Evolutionary conservation across 192 early-diverging fungal species (phyloP).

Genomic region (Coemansia sp.): DNA sequence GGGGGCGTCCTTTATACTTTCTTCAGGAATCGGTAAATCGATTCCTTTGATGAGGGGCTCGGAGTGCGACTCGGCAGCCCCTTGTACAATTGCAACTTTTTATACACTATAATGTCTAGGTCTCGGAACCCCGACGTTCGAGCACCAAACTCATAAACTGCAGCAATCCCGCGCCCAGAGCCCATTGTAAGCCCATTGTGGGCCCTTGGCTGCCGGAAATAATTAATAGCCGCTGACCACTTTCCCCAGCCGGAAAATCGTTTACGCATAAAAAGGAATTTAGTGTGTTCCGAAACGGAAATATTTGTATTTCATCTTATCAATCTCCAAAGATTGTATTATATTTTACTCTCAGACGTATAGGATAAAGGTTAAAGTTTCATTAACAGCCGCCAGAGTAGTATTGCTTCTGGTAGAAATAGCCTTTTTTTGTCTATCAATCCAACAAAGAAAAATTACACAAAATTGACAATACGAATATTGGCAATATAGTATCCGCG

Average conservation of each 20-base stretch:
- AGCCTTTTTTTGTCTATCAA: too few relatives aligned
- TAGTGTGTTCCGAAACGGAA: neutral
- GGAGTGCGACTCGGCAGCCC: too few relatives aligned
- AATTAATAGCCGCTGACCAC: neutral
- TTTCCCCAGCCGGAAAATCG: slow-evolving; percentile 1
- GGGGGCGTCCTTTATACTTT: too few relatives aligned
- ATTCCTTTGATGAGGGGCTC: too few relatives aligned
- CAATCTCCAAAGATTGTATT: neutral
- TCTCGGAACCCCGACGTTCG: slow-evolving; percentile 1
- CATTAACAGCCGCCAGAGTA: too few relatives aligned
- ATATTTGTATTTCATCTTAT: neutral
- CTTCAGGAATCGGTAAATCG: too few relatives aligned
- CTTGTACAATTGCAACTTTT: neutral
- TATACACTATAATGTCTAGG: neutral
- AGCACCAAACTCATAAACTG: neutral
- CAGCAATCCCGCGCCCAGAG: neutral
- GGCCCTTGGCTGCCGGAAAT: neutral
- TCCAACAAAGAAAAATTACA: too few relatives aligned
- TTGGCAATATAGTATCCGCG: too few relatives aligned
- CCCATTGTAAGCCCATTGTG: neutral
- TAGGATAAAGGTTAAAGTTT: neutral
- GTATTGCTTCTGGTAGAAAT: too few relatives aligned
- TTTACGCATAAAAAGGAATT: neutral
- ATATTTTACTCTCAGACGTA: neutral
- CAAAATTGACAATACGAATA: too few relatives aligned